Base-by-base conservation (phyloP, 768 basidiomycete genomes). In the Mycena belliarum region DNA sequence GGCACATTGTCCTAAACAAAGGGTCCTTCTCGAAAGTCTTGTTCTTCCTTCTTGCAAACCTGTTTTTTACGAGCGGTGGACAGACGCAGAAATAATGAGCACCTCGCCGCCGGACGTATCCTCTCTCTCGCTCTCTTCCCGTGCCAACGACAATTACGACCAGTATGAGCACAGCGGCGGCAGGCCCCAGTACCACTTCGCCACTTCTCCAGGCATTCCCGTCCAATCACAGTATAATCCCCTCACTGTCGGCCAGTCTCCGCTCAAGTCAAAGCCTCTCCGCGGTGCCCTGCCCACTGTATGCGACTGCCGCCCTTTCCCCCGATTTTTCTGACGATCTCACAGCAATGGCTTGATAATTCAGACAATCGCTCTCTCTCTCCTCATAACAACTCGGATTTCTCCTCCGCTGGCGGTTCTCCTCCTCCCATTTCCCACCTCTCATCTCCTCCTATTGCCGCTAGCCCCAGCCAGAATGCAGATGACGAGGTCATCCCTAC, bases 401-500 rank as follows among this genome's bases (percentile, higher is more conserved):
- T 94, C 73, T 93, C 92, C 51, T 93, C 91, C 68, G 83, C 88
- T 66, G 89, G 89, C 70, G 89, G 89, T 60, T 92, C 92, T 41
- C 62, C 62, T 33, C 90, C 91, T 43, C 89, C 91, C 63, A 72
- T 79, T 66, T 71, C 70, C 43, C 79, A 80, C 70, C 68, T 78
- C 49, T 41, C 46, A 16, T 60, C 61, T 60, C 72, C 82, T 40
- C 71, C 79, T 55, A 75, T 74, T 38, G 76, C 84, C 23, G 73
- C 76, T 29, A 80, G 84, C 14, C 81, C 85, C 46, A 75, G 73
- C 57, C 78, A 75, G 69, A 81, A 75, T 57, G 66, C 71, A 41
- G 91, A 93, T 66, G 94, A 97, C 74, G 95, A 97, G 72, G 82
- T 97, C 72, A 98, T 98, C 75, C 96, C 96, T 53, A 98, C 95